Base-by-base conservation (phyloP, 306 rosid genomes). In the Hippophae tibetana region DNA sequence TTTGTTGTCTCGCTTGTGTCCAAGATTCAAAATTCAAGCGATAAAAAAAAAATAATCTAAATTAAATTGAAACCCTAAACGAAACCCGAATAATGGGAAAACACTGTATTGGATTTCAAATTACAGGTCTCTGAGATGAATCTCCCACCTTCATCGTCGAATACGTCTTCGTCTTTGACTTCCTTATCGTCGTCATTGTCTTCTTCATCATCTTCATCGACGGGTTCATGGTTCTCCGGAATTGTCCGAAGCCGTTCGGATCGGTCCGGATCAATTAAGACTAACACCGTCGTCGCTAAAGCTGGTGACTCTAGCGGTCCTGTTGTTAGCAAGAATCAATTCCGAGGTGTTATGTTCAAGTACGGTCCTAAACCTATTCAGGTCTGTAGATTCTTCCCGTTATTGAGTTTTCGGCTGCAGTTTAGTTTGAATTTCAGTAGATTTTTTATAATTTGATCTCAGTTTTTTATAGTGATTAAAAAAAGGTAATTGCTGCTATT, bases 331-430 rank as follows among this genome's bases (percentile, higher is more conserved):
- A 88, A 86, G 86, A 88, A 82, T 63, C 89, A 88, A 68, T 79
- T 75, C 79, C 90, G 90, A 40, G 97, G 99, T 1, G 81, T 62
- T 62, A 77, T 93, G 13, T 93, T 93, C 76, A 93, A 88, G 87
- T 93, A 93, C 67, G 99, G 99, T 23, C 90, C 97, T 46, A 80
- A 88, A 64, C 67, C 99, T 60, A 76, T 86, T 78, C 97, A 93
- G 99, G 99, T 93, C 42, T 41, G 80, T 63, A 45, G 23, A 54
- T 27, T 43, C 62, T 53, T 18, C 45, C 25, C 57, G 42, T 10
- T 9, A 10, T 14, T 69, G 44, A 6, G 10, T 11, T 49, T 63
- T 42, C 9, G 6, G 40, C 51, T 42, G 14, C 23, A 45, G 56
- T 50, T 57, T 57, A 49, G 44, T 8, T 57, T 9, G 61, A 23